phyloP scores from a whole-genome alignment of 257 asterid genomes.

The Coffea eugenioides region DNA sequence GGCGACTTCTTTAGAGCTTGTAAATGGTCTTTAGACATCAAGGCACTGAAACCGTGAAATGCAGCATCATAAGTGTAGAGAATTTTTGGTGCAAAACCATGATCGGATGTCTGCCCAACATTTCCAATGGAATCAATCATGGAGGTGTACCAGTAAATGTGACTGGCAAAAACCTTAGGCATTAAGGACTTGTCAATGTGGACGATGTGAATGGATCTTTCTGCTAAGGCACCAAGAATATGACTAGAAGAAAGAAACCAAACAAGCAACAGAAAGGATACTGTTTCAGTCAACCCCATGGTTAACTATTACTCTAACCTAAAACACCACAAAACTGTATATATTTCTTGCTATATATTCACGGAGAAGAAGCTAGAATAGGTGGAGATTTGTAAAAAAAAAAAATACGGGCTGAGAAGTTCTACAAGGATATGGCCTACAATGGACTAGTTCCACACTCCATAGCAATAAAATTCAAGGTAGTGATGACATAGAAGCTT shows the following conservation, averaged over 20 bases:
- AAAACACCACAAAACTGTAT: neutral
- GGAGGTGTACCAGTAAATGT: slow-evolving; percentile 41
- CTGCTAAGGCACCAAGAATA: slow-evolving; percentile 19
- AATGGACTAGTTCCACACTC: neutral
- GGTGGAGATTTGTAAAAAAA: neutral
- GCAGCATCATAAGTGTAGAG: slow-evolving; percentile 52
- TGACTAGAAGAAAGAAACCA: slow-evolving; percentile 22
- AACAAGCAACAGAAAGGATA: slow-evolving; percentile 27
- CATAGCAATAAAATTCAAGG: neutral
- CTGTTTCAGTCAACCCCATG: slow-evolving; percentile 24
- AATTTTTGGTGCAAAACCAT: slow-evolving; percentile 22
- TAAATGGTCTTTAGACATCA: slow-evolving; percentile 41
- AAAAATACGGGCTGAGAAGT: neutral
- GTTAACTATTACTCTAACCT: neutral
- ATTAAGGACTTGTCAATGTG: slow-evolving; percentile 50
- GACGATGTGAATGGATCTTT: slow-evolving; percentile 44
- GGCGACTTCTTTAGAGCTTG: slow-evolving; percentile 34
- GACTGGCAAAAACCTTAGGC: slow-evolving; percentile 42
- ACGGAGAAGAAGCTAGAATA: neutral
- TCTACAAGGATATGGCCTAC: neutral
- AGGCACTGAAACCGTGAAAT: slow-evolving; percentile 55
- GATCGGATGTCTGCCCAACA: slow-evolving; percentile 1
- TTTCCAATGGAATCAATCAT: slow-evolving; percentile 28
- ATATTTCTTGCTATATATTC: neutral
- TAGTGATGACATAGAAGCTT: neutral